Conservation (phyloP, 306 rosid genomes). For the Ziziphus jujuba region DNA sequence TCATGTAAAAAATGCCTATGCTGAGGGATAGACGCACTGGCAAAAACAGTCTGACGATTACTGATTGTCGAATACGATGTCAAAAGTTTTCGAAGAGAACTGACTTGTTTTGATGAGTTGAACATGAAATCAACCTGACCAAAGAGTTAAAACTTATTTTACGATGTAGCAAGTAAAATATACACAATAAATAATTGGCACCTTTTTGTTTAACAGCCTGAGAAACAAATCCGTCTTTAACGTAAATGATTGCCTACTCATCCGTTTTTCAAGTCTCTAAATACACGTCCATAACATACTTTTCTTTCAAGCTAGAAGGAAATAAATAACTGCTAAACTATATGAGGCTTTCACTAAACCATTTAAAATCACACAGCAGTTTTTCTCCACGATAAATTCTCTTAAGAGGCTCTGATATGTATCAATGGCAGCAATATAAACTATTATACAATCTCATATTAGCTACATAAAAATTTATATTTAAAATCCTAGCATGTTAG, state of each 20-base stretch:
- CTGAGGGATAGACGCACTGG: slow-evolving; percentile 96
- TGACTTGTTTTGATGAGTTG: slow-evolving; percentile 81
- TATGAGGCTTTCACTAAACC: neutral
- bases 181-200: neutral
- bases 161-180: neutral
- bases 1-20: slow-evolving; percentile 80
- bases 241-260: neutral
- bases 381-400: too few species aligned
- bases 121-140: slow-evolving; percentile 90
- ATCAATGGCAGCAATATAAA: neutral
- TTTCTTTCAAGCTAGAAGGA: neutral
- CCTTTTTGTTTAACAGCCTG: neutral
- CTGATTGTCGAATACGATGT: slow-evolving; percentile 68
- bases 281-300: neutral
- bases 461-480: slow-evolving; percentile 1
- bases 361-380: neutral
- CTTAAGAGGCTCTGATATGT: too few species aligned
- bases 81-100: slow-evolving; percentile 83
- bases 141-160: slow-evolving; percentile 10
- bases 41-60: slow-evolving; percentile 85
- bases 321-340: too few species aligned
- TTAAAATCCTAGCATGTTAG: neutral
- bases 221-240: neutral
- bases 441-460: neutral
- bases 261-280: too few species aligned